These are phyloP conservation scores for Solanum hybrid DNA, from an alignment of 305 asterid species.

Conservation along the genomic window DNA sequence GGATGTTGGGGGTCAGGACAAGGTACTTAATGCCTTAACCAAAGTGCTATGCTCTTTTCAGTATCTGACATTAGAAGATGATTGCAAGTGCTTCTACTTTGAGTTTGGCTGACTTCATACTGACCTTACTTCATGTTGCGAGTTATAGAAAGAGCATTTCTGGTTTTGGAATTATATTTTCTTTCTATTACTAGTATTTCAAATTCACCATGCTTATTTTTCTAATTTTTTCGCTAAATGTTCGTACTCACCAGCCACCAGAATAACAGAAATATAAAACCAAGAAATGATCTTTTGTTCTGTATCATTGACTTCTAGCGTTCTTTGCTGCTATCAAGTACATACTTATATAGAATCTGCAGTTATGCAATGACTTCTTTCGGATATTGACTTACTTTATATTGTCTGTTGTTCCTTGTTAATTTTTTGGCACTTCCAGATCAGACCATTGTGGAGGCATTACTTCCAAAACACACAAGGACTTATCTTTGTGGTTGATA, in stretches of 20 bases:
- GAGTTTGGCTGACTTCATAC: not conserved
- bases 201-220: not conserved
- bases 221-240: not conserved
- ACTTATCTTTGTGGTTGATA: constrained; percentile 77
- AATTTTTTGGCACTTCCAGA: constrained; percentile 23
- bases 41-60: not conserved
- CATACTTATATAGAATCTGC: not conserved
- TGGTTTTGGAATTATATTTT: not conserved
- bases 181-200: not conserved
- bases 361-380: not conserved
- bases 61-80: not conserved
- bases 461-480: constrained; percentile 92
- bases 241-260: not conserved
- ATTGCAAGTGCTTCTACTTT: not conserved
- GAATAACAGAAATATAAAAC: not conserved
- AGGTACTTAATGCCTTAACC: constrained; percentile 29
- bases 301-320: not conserved
- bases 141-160: not conserved
- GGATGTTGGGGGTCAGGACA: constrained; percentile 91
- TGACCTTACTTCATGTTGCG: not conserved
- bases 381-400: not conserved
- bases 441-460: constrained; percentile 90
- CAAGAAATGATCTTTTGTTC: not conserved
- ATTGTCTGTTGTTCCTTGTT: not conserved
- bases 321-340: not conserved